Evolutionary conservation across 2,329 filamentous ascomycete genomes (phyloP), one percentile per base, ranked within the genome.

Genomic region (Elsinoe batatas): DNA sequence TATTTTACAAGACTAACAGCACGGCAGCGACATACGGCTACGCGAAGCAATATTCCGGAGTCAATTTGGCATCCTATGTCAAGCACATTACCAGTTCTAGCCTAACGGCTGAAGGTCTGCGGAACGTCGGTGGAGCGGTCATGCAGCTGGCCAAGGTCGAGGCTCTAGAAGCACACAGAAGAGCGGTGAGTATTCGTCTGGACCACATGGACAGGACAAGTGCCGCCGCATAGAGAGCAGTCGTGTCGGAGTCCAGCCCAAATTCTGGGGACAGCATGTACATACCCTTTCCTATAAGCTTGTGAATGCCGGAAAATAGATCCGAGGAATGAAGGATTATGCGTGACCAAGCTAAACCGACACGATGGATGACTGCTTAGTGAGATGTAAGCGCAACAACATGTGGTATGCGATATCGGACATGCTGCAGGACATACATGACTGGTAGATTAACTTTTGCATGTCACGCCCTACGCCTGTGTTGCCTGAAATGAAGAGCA

Each of bases 61-160:
- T 98, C 67, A 98, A 95, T 71, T 80, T 98, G 5, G 89, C 82
- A 32, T 97, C 91, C 2, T 98, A 96, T 73, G 81, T 95, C 69
- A 98, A 98, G 76, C 90, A 97, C 76, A 96, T 98, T 66, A 98
- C 93, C 36, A 93, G 88, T 74, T 89, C 90, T 0, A 88, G 95
- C 70, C 78, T 98, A 59, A 95, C 89, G 1, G 81, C 84, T 15
- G 80, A 95, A 64, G 93, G 93, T 18, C 75, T 98, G 59, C 79
- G 80, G 63, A 93, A 94, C 64, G 87, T 98, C 2, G 89, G 91
- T 33, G 75, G 77, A 54, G 90, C 93, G 3, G 93, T 98, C 53
- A 96, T 97, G 89, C 87, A 91, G 71, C 77, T 98, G 47, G 93
- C 93, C 20, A 87, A 88, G 66, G 91, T 97, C 1, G 93, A 98